Conservation (phyloP, 805 yeast species). For the Suhomyces kilbournensis region DNA sequence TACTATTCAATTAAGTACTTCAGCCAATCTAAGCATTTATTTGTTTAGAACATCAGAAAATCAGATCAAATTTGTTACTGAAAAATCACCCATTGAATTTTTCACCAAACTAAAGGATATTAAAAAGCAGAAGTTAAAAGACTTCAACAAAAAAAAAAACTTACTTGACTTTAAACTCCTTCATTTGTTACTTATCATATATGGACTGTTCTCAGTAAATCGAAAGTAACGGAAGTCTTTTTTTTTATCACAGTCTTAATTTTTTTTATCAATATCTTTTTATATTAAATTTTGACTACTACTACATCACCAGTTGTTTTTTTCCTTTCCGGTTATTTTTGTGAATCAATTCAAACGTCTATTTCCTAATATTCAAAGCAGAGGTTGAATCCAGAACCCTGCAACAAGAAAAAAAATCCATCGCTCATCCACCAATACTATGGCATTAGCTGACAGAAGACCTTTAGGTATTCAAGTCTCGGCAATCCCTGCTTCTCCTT, state of each 20-base stretch:
- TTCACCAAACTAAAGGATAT: neutral
- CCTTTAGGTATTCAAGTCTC: constrained; percentile 54
- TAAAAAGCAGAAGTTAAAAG: neutral
- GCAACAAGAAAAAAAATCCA: neutral
- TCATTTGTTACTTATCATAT: neutral
- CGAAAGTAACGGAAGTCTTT: constrained; percentile 7
- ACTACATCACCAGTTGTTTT: constrained; percentile 1
- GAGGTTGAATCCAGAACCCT: neutral
- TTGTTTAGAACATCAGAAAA: neutral
- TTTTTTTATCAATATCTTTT: constrained; percentile 3
- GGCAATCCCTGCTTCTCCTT: constrained; percentile 45
- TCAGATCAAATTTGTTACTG: neutral
- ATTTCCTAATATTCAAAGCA: neutral
- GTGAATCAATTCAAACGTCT: neutral
- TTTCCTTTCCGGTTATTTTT: constrained; percentile 6
- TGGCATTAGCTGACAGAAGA: constrained; percentile 70
- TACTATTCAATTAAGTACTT: neutral
- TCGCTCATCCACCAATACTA: constrained; percentile 15
- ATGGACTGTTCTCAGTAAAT: constrained; percentile 6
- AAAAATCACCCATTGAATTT: neutral
- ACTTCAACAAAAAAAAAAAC: neutral
- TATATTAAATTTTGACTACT: constrained; percentile 2
- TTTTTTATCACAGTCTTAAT: constrained; percentile 5
- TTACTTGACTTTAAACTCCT: neutral
- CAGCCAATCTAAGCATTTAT: neutral